Evolutionary conservation across 768 basidiomycete genomes (phyloP).

Genomic region (Suillus discolor): DNA sequence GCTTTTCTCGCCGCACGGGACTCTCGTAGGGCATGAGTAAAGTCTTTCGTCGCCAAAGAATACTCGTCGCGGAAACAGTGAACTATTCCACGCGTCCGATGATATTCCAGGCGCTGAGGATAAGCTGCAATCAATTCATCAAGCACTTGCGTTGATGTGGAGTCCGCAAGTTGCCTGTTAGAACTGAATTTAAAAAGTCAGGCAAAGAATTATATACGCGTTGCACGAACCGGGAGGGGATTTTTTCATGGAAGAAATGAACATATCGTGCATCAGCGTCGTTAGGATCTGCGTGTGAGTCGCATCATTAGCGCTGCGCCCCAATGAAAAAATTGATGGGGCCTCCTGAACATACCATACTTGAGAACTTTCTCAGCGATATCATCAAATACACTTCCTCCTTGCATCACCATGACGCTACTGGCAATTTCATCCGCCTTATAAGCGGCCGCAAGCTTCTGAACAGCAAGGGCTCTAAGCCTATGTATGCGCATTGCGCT

Average conservation of each 20-base stretch:
- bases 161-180: constrained; percentile 80
- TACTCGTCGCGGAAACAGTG: constrained; percentile 90
- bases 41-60: constrained; percentile 71
- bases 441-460: constrained; percentile 86
- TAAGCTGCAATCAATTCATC: constrained; percentile 75
- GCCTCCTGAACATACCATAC: constrained; percentile 45
- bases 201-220: constrained; percentile 11
- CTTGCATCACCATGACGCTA: constrained; percentile 95
- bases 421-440: constrained; percentile 89
- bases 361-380: constrained; percentile 86
- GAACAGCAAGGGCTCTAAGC: constrained; percentile 78
- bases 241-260: constrained; percentile 94
- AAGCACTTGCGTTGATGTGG: constrained; percentile 74
- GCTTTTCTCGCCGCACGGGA: constrained; percentile 72
- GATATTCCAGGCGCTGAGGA: constrained; percentile 83
- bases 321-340: not conserved
- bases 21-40: constrained; percentile 80
- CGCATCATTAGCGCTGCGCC: constrained; percentile 8
- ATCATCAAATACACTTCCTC: constrained; percentile 90
- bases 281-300: constrained; percentile 56
- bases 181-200: constrained; percentile 24
- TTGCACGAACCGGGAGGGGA: constrained; percentile 78
- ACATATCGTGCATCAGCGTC: constrained; percentile 85
- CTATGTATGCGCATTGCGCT: constrained; percentile 83
- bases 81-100: constrained; percentile 87